A percentile compares a stretch with the other conserved stretches of the same genome.
Conservation (phyloP, 176 grass and related monocot species). For the Phoenix dactylifera region DNA sequence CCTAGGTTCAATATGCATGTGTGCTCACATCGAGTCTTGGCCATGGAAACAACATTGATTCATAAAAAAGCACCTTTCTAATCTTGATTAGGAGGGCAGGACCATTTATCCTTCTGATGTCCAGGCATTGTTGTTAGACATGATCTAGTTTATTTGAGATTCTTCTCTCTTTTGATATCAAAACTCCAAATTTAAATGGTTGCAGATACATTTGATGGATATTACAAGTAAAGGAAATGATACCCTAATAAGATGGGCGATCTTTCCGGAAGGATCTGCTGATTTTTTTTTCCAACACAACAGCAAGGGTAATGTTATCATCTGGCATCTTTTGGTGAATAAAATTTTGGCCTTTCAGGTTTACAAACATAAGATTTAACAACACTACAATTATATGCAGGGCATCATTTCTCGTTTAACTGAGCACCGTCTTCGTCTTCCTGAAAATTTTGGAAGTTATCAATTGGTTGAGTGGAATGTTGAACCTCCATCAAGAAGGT, state of each 20-base stretch:
- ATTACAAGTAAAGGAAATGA: slow-evolving; percentile 63
- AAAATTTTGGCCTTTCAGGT: slow-evolving; percentile 3
- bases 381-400: slow-evolving; percentile 25
- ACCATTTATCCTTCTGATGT: too few species aligned
- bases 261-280: slow-evolving; percentile 72
- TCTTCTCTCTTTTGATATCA: too few species aligned
- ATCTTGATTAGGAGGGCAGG: too few species aligned
- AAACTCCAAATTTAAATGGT: too few species aligned
- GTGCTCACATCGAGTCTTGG: too few species aligned
- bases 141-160: too few species aligned
- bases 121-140: too few species aligned
- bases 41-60: too few species aligned
- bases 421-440: slow-evolving; percentile 69
- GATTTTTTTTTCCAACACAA: slow-evolving; percentile 77
- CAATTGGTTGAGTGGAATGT: slow-evolving; percentile 94
- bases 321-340: slow-evolving; percentile 13
- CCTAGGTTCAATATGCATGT: too few species aligned
- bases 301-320: slow-evolving; percentile 61
- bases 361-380: neutral
- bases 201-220: slow-evolving; percentile 70
- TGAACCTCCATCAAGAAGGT: slow-evolving; percentile 81
- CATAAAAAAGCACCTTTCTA: too few species aligned
- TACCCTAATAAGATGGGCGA: slow-evolving; percentile 78
- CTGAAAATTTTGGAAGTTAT: slow-evolving; percentile 96
- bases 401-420: slow-evolving; percentile 81